These are phyloP conservation scores for Amphibolis antarctica DNA, from an alignment of 106 monocot genomes.

Conservation along the genomic window DNA sequence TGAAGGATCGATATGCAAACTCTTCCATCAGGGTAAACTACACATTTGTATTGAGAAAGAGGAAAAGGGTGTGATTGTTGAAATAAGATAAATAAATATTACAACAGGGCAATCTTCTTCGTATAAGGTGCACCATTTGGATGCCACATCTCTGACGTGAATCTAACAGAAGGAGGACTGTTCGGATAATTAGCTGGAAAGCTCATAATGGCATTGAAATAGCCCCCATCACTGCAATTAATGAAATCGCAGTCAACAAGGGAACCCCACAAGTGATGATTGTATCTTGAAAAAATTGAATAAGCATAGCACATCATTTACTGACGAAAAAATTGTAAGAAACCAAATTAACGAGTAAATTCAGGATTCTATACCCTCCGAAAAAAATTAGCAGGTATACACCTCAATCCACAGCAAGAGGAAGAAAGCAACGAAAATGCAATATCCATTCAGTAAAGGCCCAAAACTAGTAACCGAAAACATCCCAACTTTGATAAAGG, in stretches of 20 bases:
- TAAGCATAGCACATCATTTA: neutral
- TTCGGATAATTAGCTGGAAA: slow-evolving; percentile 40
- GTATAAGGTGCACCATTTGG: slow-evolving; percentile 54
- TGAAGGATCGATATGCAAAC: slow-evolving; percentile 90
- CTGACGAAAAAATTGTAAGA: no score
- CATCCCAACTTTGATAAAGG: no score
- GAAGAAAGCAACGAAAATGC: no score
- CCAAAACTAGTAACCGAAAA: no score
- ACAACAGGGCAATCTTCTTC: neutral
- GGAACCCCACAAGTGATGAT: neutral
- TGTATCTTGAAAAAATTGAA: neutral
- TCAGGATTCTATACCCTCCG: no score
- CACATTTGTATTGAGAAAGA: no score
- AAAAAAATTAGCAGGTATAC: no score
- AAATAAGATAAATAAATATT: neutral
- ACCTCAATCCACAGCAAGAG: no score
- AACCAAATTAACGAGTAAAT: no score
- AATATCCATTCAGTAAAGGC: no score
- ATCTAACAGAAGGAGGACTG: slow-evolving; percentile 41
- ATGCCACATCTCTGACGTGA: slow-evolving; percentile 50
- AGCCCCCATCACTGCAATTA: slow-evolving; percentile 36
- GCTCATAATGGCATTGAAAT: slow-evolving; percentile 40
- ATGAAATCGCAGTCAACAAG: slow-evolving; percentile 18
- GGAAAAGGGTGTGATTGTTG: neutral
- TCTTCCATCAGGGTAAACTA: slow-evolving; percentile 61